phyloP scores from a whole-genome alignment of 805 yeast species.

The Lachancea quebecensis region DNA sequence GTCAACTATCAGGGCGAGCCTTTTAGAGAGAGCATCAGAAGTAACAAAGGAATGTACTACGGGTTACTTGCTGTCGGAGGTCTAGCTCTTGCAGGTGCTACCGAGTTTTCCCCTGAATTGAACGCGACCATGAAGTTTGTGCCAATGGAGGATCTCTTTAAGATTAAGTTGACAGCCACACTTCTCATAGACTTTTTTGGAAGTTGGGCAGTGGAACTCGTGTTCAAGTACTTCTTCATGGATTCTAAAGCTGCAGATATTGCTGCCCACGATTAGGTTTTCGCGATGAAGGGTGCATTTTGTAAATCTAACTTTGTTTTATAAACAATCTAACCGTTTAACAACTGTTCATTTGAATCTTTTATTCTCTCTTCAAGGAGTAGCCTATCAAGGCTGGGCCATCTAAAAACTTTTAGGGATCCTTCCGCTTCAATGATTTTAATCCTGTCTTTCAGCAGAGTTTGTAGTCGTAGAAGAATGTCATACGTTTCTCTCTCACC shows the following conservation, averaged over 20 bases:
- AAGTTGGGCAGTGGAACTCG: slow-evolving; percentile 70
- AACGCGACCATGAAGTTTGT: slow-evolving; percentile 91
- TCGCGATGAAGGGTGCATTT: neutral
- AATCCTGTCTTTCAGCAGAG: slow-evolving; percentile 13
- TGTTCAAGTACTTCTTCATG: slow-evolving; percentile 80
- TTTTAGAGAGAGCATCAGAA: slow-evolving; percentile 82
- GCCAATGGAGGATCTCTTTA: slow-evolving; percentile 70
- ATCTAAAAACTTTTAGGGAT: slow-evolving; percentile 26
- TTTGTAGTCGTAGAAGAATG: slow-evolving; percentile 19
- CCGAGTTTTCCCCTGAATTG: slow-evolving; percentile 90
- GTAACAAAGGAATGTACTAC: slow-evolving; percentile 94
- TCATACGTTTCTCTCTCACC: slow-evolving; percentile 24
- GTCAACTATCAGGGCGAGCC: slow-evolving; percentile 97
- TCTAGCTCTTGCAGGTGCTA: slow-evolving; percentile 82
- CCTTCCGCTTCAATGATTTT: slow-evolving; percentile 20
- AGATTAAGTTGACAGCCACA: slow-evolving; percentile 64
- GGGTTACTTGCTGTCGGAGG: slow-evolving; percentile 89
- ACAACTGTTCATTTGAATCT: neutral
- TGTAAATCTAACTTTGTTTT: neutral
- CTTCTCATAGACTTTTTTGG: slow-evolving; percentile 71
- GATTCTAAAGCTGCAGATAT: slow-evolving; percentile 90
- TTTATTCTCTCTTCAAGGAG: slow-evolving; percentile 3
- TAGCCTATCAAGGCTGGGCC: slow-evolving; percentile 19
- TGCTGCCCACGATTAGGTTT: slow-evolving; percentile 38
- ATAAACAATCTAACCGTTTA: neutral